Base-by-base conservation (phyloP, 1,284 basidiomycete genomes). In the Pyrrhoderma noxium region DNA sequence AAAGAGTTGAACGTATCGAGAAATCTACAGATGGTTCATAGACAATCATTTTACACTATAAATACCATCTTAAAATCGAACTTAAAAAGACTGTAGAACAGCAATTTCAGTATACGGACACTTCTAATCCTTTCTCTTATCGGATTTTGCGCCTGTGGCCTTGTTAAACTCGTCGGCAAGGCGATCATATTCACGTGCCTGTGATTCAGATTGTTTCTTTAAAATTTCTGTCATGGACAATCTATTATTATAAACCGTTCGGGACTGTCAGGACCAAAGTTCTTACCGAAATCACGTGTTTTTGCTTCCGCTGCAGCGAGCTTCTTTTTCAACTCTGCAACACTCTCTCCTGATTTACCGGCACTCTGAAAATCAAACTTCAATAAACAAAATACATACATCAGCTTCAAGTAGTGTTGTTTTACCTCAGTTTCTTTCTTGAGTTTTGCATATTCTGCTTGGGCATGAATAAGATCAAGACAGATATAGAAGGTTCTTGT, bases 401-500 rank as follows among this genome's bases (percentile, higher is more conserved):
- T n/a, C 38, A 47, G 3, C 16, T 2, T 19, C 4, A 19, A 36
- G 45, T 9, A n/a, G 40, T 16, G 41, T 4, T 70, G n/a, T n/a
- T 74, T 56, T 59, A 78, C 80, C 59, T 79, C 72, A 16, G 25
- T 19, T 11, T n/a, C 18, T 60, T 82, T 78, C 74, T 93, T 91
- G 55, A 95, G 69, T 59, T 87, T 82, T 25, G 81, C 82, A 62
- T 90, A 90, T 62, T 91, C 81, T 62, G 94, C 93, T 67, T 95
- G 91, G 2, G 85, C 79, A 60, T 91, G 82, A 61, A 96, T 89
- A 56, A 96, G 84, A 65, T 96, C 91, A 59, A 93, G 81, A 51
- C 90, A 80, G 64, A 97, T 89, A 69, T 86, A 87, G 73, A 95
- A 95, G 3, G 89, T 92, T 60, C 93, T 85, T 7, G 92, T 88